A percentile compares a stretch with the other conserved stretches of the same genome.
Conservation (phyloP, 768 basidiomycete species). For the Kwoniella pini region DNA sequence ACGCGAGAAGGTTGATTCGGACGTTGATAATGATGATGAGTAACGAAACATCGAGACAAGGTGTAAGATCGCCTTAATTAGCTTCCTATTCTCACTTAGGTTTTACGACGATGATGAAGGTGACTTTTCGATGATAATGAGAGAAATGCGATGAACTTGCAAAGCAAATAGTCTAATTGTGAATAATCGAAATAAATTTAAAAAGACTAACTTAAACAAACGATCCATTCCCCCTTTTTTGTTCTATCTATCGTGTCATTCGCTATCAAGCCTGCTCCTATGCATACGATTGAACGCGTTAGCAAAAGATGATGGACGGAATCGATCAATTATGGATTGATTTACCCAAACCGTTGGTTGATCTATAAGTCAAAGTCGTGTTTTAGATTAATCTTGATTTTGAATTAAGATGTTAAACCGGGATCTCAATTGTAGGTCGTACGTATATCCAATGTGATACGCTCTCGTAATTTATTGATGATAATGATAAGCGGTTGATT, state of each 20-base stretch:
- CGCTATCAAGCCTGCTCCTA: too few species aligned
- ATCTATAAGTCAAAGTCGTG: background rate
- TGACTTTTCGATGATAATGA: background rate
- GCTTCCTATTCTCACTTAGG: background rate
- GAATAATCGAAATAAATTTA: background rate
- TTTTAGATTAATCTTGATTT: background rate
- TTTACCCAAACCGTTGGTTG: too few species aligned
- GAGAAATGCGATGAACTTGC: background rate
- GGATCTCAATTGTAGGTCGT: background rate
- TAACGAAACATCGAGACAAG: too few species aligned
- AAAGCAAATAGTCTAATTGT: background rate
- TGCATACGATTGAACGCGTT: too few species aligned
- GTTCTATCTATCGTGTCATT: background rate
- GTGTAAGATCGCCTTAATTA: background rate
- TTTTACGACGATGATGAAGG: background rate
- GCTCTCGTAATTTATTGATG: slow-evolving; percentile 3
- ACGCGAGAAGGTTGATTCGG: slow-evolving; percentile 6
- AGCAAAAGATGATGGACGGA: too few species aligned
- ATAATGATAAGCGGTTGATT: too few species aligned
- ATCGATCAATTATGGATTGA: too few species aligned
- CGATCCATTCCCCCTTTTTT: slow-evolving; percentile 21
- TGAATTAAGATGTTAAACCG: background rate
- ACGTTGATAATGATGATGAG: background rate
- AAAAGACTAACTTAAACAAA: slow-evolving; percentile 23
- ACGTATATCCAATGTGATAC: slow-evolving; percentile 2